Evolutionary conservation across 2,329 filamentous ascomycete genomes (phyloP), one percentile per base, ranked within the genome.

Genomic region (Colletotrichum orbiculare): DNA sequence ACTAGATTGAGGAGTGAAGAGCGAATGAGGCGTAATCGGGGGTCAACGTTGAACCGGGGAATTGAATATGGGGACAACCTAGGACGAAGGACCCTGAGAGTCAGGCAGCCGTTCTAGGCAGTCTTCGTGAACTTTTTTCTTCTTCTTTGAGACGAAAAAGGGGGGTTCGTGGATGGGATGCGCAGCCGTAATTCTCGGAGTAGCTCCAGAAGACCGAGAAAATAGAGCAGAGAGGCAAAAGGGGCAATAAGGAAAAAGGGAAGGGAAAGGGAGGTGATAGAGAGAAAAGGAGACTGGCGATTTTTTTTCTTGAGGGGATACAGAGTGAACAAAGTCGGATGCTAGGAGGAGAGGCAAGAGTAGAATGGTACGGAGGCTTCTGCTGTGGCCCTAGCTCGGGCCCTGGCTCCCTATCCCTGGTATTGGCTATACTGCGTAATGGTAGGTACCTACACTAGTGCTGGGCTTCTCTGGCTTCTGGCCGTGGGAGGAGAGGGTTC

Each of bases 1-100:
- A 69, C 55, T 57, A 69, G 69, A 70, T 67, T 69, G 50, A 64
- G 49, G 59, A 49, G 56, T 57, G 54, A 67, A 42, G 57, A 53
- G 60, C 42, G 41, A 55, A 39, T 54, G 56, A 65, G 43, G 42
- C 54, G 35, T 54, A 50, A 50, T 64, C 41, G 43, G 55, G 42
- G 60, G 37, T 33, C 49, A 64, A 55, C 25, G 55, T 45, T 54
- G 49, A 39, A 54, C 49, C 56, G 55, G 47, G 50, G 54, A 64
- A 46, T 47, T 41, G 65, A 53, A 54, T 42, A 60, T 56, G 55
- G 61, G 42, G 46, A 38, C 54, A 53, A 54, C 11, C 49, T 52
- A n/a, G 54, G 54, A 54, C 50, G 17, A 42, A 41, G 46, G 60
- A 62, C 62, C 50, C 52, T 56, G 52, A 65, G 62, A 62, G 46